These are phyloP conservation scores for Boletus pseudopeckii DNA, from an alignment of 768 basidiomycete genomes.

Conservation along the genomic window DNA sequence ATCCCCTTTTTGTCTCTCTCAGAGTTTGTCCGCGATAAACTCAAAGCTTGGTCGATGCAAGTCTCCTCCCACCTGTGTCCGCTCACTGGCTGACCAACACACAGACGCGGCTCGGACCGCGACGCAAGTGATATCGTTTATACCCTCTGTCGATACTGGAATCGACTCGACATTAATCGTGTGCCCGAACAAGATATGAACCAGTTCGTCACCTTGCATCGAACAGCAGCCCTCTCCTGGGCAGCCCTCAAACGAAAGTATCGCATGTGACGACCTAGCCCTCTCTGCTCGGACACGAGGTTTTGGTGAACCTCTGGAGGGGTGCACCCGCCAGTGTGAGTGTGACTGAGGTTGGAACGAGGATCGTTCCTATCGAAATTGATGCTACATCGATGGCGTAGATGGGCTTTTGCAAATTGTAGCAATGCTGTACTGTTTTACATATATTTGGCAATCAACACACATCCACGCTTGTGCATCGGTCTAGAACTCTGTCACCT, in stretches of 20 bases:
- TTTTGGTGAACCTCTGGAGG: not conserved
- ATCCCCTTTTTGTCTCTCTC: constrained; percentile 82
- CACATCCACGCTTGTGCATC: not conserved
- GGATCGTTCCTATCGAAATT: constrained; percentile 27
- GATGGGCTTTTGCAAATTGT: constrained; percentile 16
- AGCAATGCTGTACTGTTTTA: constrained; percentile 22
- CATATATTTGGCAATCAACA: constrained; percentile 17
- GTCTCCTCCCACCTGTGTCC: constrained; percentile 19
- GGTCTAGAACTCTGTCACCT: not conserved
- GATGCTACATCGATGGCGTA: constrained; percentile 22
- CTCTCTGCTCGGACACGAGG: constrained; percentile 3
- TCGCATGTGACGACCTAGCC: constrained; percentile 41
- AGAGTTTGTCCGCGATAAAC: constrained; percentile 82
- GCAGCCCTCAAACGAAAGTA: constrained; percentile 71
- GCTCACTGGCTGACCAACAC: constrained; percentile 14
- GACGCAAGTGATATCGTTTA: constrained; percentile 79
- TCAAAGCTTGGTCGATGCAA: constrained; percentile 81
- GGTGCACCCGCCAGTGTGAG: not conserved
- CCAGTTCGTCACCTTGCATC: constrained; percentile 59
- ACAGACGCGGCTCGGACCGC: constrained; percentile 63
- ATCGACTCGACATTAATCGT: constrained; percentile 79
- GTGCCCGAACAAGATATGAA: constrained; percentile 86
- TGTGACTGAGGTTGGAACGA: not conserved
- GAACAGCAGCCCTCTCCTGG: constrained; percentile 70
- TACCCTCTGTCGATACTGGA: constrained; percentile 73